Base-by-base conservation (phyloP, 768 basidiomycete species). In the Boletus subcaerulescens region DNA sequence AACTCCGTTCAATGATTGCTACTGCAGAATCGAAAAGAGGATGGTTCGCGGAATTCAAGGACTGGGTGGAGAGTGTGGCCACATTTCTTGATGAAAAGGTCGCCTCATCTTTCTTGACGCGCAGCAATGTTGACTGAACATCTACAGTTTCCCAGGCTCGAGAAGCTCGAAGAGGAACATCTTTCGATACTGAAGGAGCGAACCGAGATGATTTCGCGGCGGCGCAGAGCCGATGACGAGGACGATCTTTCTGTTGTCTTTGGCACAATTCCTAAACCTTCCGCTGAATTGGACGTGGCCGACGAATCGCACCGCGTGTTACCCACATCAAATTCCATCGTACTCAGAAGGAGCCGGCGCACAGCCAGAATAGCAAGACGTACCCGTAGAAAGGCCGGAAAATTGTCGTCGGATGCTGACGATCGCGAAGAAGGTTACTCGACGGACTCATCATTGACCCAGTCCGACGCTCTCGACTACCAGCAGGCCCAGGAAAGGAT, bases 81-180 rank as follows among this genome's bases (percentile, higher is more conserved):
- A 80, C 80, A n/a, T 93, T 94, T 68, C 74, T 94, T 18, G 92
- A 94, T 63, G 89, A 90, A 73, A 94, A 94, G 84, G 91, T 89
- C 18, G 4, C 71, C 55, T 45, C 45, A 29, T 45, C 17, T 20
- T 42, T 35, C 42, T 54, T n/a, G 15, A 29, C n/a, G 7, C 6
- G 17, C 3, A n/a, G 24, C n/a, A 18, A 8, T 35, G 22, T 49
- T 58, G 6, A 45, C 51, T 26, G 22, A 38, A 14, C 22, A 20
- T 20, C 48, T 18, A 43, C 59, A 94, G 92, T 92, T 83, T 61
- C 91, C 91, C 8, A 72, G 75, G 35, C 76, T 94, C 13, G 92
- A 93, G 68, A 83, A 80, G 56, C 76, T 93, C 9, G 92, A 93
- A 65, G 80, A 84, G 17, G 89, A 91, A 57, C 77, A 90, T 58